Conservation (phyloP, 345 rosid species). For the Eucalyptus sp. region DNA sequence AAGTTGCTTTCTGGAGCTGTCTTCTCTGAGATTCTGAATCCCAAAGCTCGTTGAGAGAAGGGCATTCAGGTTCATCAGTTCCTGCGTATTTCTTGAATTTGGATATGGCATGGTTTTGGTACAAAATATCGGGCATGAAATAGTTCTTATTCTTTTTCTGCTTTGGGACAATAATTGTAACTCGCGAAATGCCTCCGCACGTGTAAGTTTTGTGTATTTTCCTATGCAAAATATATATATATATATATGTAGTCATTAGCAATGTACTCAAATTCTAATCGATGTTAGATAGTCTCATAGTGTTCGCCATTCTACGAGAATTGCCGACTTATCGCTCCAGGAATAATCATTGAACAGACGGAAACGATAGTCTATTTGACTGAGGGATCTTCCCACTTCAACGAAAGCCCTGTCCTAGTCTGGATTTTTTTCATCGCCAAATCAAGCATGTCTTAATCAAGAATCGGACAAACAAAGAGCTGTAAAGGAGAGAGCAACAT, state of each 20-base stretch:
- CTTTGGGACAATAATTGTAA: not conserved
- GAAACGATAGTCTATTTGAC: fast-evolving
- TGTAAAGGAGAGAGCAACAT: no score
- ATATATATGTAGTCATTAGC: not conserved
- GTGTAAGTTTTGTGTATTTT: not conserved
- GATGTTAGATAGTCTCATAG: not conserved
- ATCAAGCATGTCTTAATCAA: not conserved
- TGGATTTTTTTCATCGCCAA: not conserved
- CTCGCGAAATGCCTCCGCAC: not conserved
- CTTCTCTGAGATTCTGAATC: conserved; percentile 13
- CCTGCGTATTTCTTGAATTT: not conserved
- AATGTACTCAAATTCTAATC: not conserved
- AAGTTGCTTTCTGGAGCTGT: not conserved
- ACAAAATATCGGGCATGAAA: not conserved
- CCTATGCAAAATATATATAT: no score
- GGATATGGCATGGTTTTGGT: not conserved
- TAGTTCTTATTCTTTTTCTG: not conserved
- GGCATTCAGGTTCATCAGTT: not conserved
- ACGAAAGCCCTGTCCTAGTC: not conserved
- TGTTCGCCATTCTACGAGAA: not conserved
- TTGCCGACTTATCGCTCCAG: not conserved
- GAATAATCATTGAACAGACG: not conserved
- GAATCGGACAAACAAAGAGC: no score
- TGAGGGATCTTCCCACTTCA: not conserved
- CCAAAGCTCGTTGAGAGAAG: conserved; percentile 7